Base-by-base conservation (phyloP, 2,329 filamentous ascomycete genomes). In the Stemphylium vesicarium region DNA sequence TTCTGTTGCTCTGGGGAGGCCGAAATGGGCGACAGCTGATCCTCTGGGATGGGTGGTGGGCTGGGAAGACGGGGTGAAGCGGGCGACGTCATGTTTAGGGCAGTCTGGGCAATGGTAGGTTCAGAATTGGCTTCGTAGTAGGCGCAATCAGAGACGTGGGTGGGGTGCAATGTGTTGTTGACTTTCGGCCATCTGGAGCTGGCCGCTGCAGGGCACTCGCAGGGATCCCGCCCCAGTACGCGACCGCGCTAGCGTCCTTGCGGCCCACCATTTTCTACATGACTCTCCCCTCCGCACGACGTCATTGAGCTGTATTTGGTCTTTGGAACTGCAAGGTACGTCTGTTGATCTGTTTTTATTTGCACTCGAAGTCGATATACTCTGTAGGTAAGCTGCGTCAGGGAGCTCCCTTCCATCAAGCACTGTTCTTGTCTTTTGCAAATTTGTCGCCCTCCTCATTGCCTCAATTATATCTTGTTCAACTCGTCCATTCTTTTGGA, bases 21-120 rank as follows among this genome's bases (percentile, higher is more conserved):
- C 72, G 88, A 76, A 44, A 86, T 82, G 1, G 92, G 91, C 44
- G 92, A 95, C 60, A 96, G 88, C 79, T 98, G 94, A 64, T 96
- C 95, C 78, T 99, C 95, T 58, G 94, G 92, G 53, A 96, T 88
- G 31, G 95, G 95, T 54, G 95, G 95, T 57, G 95, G 95, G 77
- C 92, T 97, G 56, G 95, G 95, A 46, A 99, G 87, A 73, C 95
- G 90, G 61, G 95, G 94, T 42, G 93, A 97, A 29, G 81, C 78
- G 59, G 70, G 66, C 38, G 68, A 66, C 26, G 68, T 57, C 70
- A 73, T 73, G 7, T 12, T 36, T 13, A 29, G 31, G 18, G 18
- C 13, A n/a, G 10, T 29, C 2, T 12, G 8, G 16, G 47, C 36
- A 32, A 42, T 15, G 15, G 22, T 15, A n/a, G 13, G 13, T 39